Conservation (phyloP, 2,329 filamentous ascomycete genomes). For the Aureobasidium uvarum region DNA sequence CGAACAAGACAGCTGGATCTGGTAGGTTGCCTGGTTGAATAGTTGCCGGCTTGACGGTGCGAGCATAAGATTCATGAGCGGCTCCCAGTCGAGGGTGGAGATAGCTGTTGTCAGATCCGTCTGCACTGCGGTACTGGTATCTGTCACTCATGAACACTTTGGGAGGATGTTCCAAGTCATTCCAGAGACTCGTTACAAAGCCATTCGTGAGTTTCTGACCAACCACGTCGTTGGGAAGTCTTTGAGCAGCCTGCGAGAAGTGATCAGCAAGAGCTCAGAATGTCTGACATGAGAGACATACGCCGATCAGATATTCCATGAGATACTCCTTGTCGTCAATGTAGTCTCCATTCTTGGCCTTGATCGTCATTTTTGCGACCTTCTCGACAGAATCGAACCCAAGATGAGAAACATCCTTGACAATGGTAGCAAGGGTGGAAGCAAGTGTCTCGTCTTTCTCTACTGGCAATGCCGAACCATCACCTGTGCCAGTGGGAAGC, state of each 20-base stretch:
- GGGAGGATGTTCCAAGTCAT: constrained; percentile 51
- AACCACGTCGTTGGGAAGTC: constrained; percentile 44
- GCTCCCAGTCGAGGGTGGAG: constrained; percentile 62
- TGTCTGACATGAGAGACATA: constrained; percentile 29
- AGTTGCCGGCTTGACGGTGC: constrained; percentile 59
- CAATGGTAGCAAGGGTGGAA: constrained; percentile 28
- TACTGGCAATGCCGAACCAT: constrained; percentile 44
- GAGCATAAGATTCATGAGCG: constrained; percentile 66
- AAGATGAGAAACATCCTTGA: constrained; percentile 38
- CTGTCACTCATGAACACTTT: constrained; percentile 47
- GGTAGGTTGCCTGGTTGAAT: constrained; percentile 60
- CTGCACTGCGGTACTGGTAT: constrained; percentile 49
- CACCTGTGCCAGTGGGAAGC: constrained; percentile 44
- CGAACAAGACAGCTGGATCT: constrained; percentile 66
- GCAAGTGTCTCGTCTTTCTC: constrained; percentile 29
- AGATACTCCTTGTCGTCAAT: constrained; percentile 62
- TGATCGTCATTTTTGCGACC: constrained; percentile 34
- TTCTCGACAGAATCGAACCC: constrained; percentile 41
- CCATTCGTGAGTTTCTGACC: constrained; percentile 44
- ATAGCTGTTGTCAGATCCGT: constrained; percentile 57
- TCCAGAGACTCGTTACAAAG: constrained; percentile 50
- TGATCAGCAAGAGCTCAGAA: constrained; percentile 2
- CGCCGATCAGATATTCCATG: constrained; percentile 58
- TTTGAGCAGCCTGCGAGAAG: constrained; percentile 40
- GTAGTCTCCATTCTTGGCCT: constrained; percentile 49